Base-by-base conservation (phyloP, 345 rosid species). In the Melaleuca alternifolia region DNA sequence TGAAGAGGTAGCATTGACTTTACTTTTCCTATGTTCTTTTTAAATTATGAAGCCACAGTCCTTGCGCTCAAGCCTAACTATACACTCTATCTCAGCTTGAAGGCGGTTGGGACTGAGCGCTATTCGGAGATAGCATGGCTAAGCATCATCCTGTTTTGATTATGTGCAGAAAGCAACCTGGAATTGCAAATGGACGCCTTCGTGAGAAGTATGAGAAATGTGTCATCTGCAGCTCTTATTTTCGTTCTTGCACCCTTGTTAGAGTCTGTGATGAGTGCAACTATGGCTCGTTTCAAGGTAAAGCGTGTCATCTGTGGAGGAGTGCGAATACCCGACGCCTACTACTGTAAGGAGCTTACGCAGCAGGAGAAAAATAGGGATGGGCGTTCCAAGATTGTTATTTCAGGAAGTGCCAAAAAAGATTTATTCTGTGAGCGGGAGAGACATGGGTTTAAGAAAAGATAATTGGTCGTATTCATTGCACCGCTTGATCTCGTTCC, bases 121-220 rank as follows among this genome's bases (percentile, higher is more conserved):
- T n/a, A n/a, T n/a, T 41, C 21, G 28, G 50, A 50, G 62, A 61
- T 28, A 85, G 82, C 57, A 89, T 89, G 92, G 92, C 91, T 28
- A 90, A 90, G 91, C 92, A 90, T 86, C 91, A 90, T 86, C 92
- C 92, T 83, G 92, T 87, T 87, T 86, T 90, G 87, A 89, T 89
- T 46, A 90, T 90, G 92, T 90, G 92, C 88, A 51, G 90, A 75
- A 90, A 89, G 89, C 91, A 90, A 86, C 91, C 88, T 26, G 92
- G 91, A 76, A 90, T 91, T 52, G 92, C 92, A 57, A 90, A 89
- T 51, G 92, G 92, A 85, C 86, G 88, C 56, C 89, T 90, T 15
- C 87, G 91, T 52, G 92, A 87, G 87, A 90, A 90, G 71, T 88
- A 90, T 83, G 92, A 91, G 84, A 90, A 90, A 54, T 90, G 92